Evolutionary conservation across 148 eudicot species (phyloP).

Genomic region (Cornus suecica): DNA sequence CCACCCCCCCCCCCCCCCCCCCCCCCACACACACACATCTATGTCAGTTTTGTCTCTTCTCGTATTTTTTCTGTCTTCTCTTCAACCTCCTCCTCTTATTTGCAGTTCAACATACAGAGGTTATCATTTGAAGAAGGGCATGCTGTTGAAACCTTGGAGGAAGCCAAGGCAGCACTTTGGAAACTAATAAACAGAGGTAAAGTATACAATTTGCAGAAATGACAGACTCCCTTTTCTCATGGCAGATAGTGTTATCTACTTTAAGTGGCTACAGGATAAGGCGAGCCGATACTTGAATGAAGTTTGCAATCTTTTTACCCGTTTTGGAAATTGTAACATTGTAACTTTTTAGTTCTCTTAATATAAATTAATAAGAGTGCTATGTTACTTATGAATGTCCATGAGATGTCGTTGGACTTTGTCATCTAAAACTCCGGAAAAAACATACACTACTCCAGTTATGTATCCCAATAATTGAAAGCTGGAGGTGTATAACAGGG

Average conservation of each 20-base stretch:
- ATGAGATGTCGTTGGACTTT: neutral
- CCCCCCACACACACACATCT: neutral
- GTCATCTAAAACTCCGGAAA: too few species aligned
- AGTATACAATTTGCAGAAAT: slow-evolving; percentile 58
- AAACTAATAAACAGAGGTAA: slow-evolving; percentile 61
- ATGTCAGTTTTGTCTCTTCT: neutral
- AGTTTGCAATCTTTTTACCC: neutral
- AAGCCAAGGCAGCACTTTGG: slow-evolving; percentile 83
- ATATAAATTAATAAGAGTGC: neutral
- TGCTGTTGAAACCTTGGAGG: slow-evolving; percentile 80
- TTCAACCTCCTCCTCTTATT: neutral
- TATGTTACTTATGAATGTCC: neutral
- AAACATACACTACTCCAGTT: too few species aligned
- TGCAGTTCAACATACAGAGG: slow-evolving; percentile 92
- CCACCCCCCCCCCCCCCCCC: neutral
- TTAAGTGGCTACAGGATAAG: neutral
- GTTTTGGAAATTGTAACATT: neutral
- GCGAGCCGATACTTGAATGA: neutral
- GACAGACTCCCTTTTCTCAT: neutral
- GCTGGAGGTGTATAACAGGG: too few species aligned
- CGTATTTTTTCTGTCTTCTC: neutral
- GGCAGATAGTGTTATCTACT: neutral
- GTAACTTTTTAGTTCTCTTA: neutral
- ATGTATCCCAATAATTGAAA: too few species aligned
- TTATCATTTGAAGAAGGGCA: slow-evolving; percentile 76